phyloP scores from a whole-genome alignment of 2,329 filamentous ascomycete species.

The Dactylonectria estremocensis region DNA sequence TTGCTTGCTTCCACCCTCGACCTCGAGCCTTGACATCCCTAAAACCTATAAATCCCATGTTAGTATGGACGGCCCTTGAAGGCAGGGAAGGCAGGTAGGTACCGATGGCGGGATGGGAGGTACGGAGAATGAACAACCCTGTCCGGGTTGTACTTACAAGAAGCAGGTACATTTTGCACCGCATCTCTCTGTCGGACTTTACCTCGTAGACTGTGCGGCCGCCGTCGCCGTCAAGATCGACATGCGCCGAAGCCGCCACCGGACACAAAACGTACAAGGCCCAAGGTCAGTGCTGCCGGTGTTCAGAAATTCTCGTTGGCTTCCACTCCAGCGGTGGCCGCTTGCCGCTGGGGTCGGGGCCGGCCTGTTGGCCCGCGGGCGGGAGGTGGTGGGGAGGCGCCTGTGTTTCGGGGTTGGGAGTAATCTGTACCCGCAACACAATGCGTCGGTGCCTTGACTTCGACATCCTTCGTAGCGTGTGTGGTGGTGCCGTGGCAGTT shows the following conservation, averaged over 20 bases:
- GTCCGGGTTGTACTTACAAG: not conserved
- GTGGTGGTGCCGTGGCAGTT: conserved; percentile 30
- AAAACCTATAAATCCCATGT: too few relatives aligned
- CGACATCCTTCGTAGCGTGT: too few relatives aligned
- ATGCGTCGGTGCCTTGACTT: conserved; percentile 43
- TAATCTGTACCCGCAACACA: conserved; percentile 40
- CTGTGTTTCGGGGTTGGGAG: conserved; percentile 46
- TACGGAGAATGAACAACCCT: conserved; percentile 1
- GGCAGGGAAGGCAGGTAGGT: too few relatives aligned
- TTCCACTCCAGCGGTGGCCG: conserved; percentile 38
- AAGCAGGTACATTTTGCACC: not conserved
- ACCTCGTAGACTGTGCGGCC: conserved; percentile 18
- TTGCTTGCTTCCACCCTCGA: not conserved
- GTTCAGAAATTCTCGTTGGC: conserved; percentile 37
- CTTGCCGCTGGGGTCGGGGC: conserved; percentile 23
- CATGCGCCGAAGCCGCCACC: conserved; percentile 34
- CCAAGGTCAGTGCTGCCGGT: conserved; percentile 26
- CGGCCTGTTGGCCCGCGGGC: conserved; percentile 36
- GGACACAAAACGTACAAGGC: conserved; percentile 21
- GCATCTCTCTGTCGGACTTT: not conserved
- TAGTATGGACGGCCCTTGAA: too few relatives aligned
- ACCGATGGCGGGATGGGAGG: not conserved
- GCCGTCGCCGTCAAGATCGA: conserved; percentile 29
- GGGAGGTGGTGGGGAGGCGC: conserved; percentile 35
- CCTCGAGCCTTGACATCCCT: not conserved